Percentiles rank a stretch among this genome's conserved stretches.
Evolutionary conservation across 2,329 filamentous ascomycete genomes (phyloP).

Genomic region (Dactylellina leptospora): DNA sequence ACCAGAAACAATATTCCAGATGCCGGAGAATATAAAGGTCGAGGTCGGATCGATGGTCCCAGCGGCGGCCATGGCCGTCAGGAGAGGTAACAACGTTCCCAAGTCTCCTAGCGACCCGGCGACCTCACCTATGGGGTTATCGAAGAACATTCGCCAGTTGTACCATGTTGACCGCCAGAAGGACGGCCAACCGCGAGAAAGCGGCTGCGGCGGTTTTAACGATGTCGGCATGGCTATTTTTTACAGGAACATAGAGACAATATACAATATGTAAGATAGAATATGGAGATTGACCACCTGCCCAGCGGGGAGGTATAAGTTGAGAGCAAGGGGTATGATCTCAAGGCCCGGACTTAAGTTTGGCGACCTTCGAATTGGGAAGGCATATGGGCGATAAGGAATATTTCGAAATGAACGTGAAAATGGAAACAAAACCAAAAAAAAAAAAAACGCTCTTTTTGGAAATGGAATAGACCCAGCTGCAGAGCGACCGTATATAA

Average conservation of each 20-base stretch:
- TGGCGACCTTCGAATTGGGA: slow-evolving; percentile 14
- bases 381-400: slow-evolving; percentile 13
- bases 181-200: slow-evolving; percentile 47
- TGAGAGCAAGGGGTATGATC: slow-evolving; percentile 19
- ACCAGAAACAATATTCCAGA: slow-evolving; percentile 86
- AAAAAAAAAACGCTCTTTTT: background rate
- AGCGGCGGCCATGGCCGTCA: slow-evolving; percentile 74
- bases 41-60: slow-evolving; percentile 80
- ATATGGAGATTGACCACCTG: background rate
- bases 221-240: slow-evolving; percentile 36
- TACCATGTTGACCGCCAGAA: slow-evolving; percentile 53
- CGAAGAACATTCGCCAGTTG: slow-evolving; percentile 63
- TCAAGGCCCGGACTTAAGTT: slow-evolving; percentile 43
- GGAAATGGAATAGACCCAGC: slow-evolving; percentile 1
- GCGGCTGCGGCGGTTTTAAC: slow-evolving; percentile 42
- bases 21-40: slow-evolving; percentile 86
- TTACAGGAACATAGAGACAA: background rate
- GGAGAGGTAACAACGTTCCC: slow-evolving; percentile 53
- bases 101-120: slow-evolving; percentile 74
- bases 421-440: background rate
- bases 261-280: slow-evolving; percentile 8
- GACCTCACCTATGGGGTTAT: slow-evolving; percentile 74
- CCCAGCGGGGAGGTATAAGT: background rate
- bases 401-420: background rate
- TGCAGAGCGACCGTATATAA: slow-evolving; percentile 45